phyloP scores from a whole-genome alignment of 1,139 yeast species.

The Debaryomyces fabryi region DNA sequence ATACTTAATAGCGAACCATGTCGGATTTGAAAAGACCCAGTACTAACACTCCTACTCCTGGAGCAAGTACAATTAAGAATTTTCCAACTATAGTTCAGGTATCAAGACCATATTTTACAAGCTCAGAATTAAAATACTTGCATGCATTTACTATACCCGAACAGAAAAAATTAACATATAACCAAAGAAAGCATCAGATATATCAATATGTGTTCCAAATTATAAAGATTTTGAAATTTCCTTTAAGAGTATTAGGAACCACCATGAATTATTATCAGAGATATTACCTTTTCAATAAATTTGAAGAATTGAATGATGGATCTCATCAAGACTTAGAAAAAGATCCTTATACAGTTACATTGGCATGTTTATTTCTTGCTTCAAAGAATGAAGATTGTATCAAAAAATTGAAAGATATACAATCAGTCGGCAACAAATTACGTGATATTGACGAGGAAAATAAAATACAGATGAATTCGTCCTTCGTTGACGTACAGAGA shows the following conservation, averaged over 20 bases:
- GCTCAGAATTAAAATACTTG: conserved; percentile 54
- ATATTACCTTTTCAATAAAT: conserved; percentile 64
- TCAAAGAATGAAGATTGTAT: conserved; percentile 88
- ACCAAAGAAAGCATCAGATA: conserved; percentile 55
- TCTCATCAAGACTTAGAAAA: conserved; percentile 27
- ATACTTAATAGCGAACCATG: background rate
- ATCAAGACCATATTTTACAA: conserved; percentile 66
- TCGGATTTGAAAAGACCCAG: background rate
- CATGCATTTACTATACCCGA: conserved; percentile 58
- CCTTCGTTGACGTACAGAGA: conserved; percentile 50
- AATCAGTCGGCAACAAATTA: conserved; percentile 45
- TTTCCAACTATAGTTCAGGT: conserved; percentile 42
- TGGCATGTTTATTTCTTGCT: conserved; percentile 78
- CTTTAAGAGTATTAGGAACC: conserved; percentile 65
- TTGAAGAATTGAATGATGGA: conserved; percentile 39
- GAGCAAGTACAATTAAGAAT: conserved; percentile 8
- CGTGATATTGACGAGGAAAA: conserved; percentile 33
- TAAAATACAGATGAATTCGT: conserved; percentile 25
- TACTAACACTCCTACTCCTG: conserved; percentile 3
- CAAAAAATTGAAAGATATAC: conserved; percentile 69
- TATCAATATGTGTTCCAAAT: conserved; percentile 58
- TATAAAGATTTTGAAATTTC: conserved; percentile 59
- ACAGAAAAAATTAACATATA: conserved; percentile 47
- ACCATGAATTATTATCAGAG: conserved; percentile 75
- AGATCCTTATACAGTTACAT: conserved; percentile 59